Conservation (phyloP, 2,329 filamentous ascomycete genomes). For the Botrytis tulipae region DNA sequence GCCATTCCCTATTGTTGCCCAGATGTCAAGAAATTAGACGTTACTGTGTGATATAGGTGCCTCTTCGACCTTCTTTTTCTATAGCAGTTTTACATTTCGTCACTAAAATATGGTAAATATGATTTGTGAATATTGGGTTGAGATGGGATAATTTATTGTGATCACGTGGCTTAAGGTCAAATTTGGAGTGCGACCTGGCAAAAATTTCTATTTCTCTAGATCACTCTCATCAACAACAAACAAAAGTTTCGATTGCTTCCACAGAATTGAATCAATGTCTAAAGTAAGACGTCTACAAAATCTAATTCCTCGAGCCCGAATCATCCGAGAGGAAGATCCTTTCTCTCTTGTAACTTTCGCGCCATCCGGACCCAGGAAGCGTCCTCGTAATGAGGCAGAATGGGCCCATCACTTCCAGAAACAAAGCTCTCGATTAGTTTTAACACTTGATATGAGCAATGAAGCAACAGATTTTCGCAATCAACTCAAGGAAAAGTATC, state of each 20-base stretch:
- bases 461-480: conserved; percentile 1
- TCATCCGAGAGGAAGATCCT: not conserved
- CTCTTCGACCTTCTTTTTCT: not conserved
- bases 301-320: not conserved
- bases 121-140: not conserved
- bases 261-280: not conserved
- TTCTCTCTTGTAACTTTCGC: not conserved
- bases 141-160: not conserved
- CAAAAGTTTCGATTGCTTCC: not conserved
- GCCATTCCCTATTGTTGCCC: not conserved
- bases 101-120: not conserved
- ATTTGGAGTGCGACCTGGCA: not conserved
- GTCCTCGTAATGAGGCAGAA: not conserved
- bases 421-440: not conserved
- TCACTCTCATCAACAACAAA: not conserved
- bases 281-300: not conserved
- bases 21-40: not conserved
- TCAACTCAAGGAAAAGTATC: not conserved
- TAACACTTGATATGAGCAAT: not conserved
- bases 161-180: not conserved
- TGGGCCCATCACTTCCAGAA: not conserved
- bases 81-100: not conserved
- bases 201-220: not conserved
- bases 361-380: not conserved
- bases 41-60: not conserved